Conservation (phyloP, 176 grass and related monocot species). For the Cymbopogon citratus region DNA sequence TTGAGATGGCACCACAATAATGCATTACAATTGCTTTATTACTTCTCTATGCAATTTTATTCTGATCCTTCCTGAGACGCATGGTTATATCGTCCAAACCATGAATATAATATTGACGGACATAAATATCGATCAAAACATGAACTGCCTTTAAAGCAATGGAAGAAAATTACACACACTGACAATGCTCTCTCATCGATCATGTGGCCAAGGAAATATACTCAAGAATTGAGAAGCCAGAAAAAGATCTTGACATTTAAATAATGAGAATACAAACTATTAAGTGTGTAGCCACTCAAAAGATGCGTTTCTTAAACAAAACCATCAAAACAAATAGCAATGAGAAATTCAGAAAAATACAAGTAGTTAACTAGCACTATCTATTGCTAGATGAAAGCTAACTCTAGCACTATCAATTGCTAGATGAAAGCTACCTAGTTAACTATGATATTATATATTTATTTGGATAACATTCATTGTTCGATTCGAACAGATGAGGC, state of each 20-base stretch:
- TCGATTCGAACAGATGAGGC: not conserved
- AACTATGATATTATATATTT: not conserved
- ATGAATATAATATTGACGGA: too few relatives aligned
- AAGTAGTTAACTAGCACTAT: not conserved
- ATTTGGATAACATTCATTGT: not conserved
- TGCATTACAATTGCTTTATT: too few relatives aligned
- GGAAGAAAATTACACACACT: not conserved
- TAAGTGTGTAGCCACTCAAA: not conserved
- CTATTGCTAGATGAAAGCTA: too few relatives aligned
- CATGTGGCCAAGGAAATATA: not conserved
- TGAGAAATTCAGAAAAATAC: not conserved
- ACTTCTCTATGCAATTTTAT: too few relatives aligned
- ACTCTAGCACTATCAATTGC: too few relatives aligned
- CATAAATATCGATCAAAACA: too few relatives aligned
- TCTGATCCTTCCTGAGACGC: too few relatives aligned
- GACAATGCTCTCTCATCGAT: too few relatives aligned
- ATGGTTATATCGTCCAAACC: too few relatives aligned
- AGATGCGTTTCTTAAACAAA: not conserved
- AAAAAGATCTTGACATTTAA: not conserved
- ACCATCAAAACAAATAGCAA: not conserved
- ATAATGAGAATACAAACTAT: not conserved
- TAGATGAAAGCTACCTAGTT: not conserved
- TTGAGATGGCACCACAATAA: too few relatives aligned
- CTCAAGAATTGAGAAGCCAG: not conserved
- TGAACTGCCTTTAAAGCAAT: not conserved